Evolutionary conservation across 164 flowering plant genomes (phyloP), one percentile per base, ranked within the genome.

Genomic region (Umbellularia californica): DNA sequence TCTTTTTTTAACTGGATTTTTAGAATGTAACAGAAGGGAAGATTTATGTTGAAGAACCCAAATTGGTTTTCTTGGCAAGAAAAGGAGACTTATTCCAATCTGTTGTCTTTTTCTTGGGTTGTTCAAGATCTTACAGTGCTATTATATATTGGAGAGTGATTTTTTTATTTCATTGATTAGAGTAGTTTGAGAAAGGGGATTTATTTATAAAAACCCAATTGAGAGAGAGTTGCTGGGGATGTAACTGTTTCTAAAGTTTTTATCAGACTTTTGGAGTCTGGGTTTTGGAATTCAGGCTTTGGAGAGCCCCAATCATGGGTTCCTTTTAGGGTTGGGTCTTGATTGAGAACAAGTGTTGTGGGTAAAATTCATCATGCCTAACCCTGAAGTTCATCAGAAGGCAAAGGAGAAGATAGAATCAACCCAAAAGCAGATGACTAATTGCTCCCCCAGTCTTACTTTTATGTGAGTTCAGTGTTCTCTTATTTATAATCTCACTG

Each of bases 331-430:
- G 20, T 67, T 70, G 72, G 50, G 70, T 35, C 65, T 35, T 75
- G 79, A 74, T 67, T 79, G 71, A 76, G 71, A 65, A 64, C 52
- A 28, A 60, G 71, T 52, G 67, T 65, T 63, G 64, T 50, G 60
- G 55, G 52, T 50, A 55, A 63, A 24, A 65, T 69, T 23, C 80
- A 80, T 66, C 82, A 90, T 92, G 94, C 90, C 94, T 78, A 74
- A 85, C 64, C 85, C 89, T 62, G 88, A 90, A 83, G 82, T 88
- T 50, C 81, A 84, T 77, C 79, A 78, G 55, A 69, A 87, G 84
- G 82, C 86, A 5, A 85, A 80, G 72, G 90, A 85, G 72, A 87
- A 85, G 73, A 70, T 82, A 71, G 89, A 87, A 74, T 81, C 85
- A 27, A 70, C 77, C 69, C 85, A 82, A 30, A 81, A 85, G n/a